Evolutionary conservation across 768 basidiomycete species (phyloP).

Genomic region (Lactarius pseudohatsudake): DNA sequence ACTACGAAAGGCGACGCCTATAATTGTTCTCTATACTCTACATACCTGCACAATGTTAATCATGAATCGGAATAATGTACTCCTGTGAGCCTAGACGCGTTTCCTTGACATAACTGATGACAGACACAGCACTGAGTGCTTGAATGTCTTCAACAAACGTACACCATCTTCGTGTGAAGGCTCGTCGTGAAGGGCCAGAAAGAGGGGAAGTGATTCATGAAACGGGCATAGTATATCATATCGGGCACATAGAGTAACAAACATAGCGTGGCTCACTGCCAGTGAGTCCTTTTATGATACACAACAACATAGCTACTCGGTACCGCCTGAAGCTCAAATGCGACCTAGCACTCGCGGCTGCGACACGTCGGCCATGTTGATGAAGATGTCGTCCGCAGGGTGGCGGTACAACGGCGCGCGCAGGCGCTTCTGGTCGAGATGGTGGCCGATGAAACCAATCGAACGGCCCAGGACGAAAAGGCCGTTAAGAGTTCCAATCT

Average conservation of each 20-base stretch:
- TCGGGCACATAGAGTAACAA: slow-evolving; percentile 17
- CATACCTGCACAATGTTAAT: background rate
- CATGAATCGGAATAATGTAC: background rate
- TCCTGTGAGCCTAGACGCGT: too few species aligned
- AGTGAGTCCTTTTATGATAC: slow-evolving; percentile 16
- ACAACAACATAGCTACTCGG: slow-evolving; percentile 13
- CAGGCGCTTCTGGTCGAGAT: slow-evolving; percentile 95
- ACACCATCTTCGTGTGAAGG: background rate
- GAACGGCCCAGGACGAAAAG: slow-evolving; percentile 96
- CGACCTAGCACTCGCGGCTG: slow-evolving; percentile 76
- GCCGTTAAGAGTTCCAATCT: slow-evolving; percentile 93
- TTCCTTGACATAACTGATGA: background rate
- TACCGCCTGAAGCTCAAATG: slow-evolving; percentile 27
- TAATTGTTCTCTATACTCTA: background rate
- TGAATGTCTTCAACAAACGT: background rate
- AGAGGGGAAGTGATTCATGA: slow-evolving; percentile 12
- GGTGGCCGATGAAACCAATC: slow-evolving; percentile 97
- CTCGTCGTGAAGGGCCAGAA: background rate
- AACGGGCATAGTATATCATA: slow-evolving; percentile 19
- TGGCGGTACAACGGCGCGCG: slow-evolving; percentile 91
- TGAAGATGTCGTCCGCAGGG: slow-evolving; percentile 94
- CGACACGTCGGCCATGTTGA: slow-evolving; percentile 85
- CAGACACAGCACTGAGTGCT: background rate
- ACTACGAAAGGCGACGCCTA: background rate
- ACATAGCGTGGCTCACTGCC: background rate